A percentile compares a stretch with the other conserved stretches of the same genome.
These are phyloP conservation scores for Rubroboletus satanas DNA, from an alignment of 768 basidiomycete genomes.

Conservation along the genomic window DNA sequence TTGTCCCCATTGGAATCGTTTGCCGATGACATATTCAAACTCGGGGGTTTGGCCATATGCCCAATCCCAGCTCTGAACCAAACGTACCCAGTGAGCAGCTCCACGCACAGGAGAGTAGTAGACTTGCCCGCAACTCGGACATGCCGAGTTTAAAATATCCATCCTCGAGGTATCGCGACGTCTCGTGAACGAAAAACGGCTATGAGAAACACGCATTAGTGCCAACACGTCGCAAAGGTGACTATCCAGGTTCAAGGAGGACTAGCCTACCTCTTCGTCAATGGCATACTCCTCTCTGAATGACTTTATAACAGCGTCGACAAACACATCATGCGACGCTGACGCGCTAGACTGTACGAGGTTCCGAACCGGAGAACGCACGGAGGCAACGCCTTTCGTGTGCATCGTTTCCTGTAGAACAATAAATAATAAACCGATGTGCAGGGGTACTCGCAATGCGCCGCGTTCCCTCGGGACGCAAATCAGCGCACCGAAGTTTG, in stretches of 20 bases:
- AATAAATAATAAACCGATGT: background rate
- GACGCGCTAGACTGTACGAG: constrained; percentile 50
- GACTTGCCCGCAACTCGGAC: constrained; percentile 64
- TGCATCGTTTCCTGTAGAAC: constrained; percentile 65
- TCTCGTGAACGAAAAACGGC: constrained; percentile 45
- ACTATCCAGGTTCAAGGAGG: background rate
- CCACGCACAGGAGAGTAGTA: background rate
- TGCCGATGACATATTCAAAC: constrained; percentile 61
- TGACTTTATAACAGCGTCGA: constrained; percentile 59
- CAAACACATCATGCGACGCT: constrained; percentile 68
- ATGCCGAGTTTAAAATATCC: constrained; percentile 68
- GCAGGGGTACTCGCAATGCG: background rate
- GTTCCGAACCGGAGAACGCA: constrained; percentile 90
- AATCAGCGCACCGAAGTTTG: background rate
- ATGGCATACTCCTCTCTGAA: constrained; percentile 60
- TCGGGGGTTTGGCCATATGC: constrained; percentile 90
- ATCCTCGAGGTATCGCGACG: constrained; percentile 40
- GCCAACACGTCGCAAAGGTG: background rate
- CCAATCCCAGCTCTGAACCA: constrained; percentile 87
- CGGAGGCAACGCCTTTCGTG: constrained; percentile 84
- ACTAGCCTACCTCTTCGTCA: constrained; percentile 30
- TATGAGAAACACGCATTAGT: constrained; percentile 18
- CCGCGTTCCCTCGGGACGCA: background rate
- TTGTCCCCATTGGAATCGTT: constrained; percentile 50
- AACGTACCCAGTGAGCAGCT: background rate